phyloP scores from a whole-genome alignment of 768 basidiomycete species.

The Kwoniella dejecticola region DNA sequence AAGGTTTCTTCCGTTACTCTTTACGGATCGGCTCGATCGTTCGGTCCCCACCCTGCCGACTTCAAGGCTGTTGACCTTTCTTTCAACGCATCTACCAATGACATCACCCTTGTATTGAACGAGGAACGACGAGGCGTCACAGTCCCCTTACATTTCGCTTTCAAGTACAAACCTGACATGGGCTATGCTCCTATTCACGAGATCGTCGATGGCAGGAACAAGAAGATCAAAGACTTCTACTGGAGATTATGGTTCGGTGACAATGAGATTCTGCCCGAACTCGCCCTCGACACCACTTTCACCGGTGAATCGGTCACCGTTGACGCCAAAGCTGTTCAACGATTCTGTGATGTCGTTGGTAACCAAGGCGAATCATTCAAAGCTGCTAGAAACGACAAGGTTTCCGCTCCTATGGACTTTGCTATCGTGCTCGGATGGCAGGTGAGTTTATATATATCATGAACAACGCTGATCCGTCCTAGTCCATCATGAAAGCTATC shows the following conservation, averaged over 20 bases:
- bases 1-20: constrained; percentile 65
- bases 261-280: constrained; percentile 70
- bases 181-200: constrained; percentile 94
- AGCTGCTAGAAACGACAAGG: constrained; percentile 65
- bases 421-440: constrained; percentile 98
- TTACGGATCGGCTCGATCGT: constrained; percentile 78
- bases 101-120: constrained; percentile 72
- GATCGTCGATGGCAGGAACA: constrained; percentile 76
- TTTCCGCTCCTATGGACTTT: constrained; percentile 96
- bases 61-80: constrained; percentile 83
- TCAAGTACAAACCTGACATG: constrained; percentile 81
- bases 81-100: constrained; percentile 61
- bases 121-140: constrained; percentile 78
- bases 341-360: constrained; percentile 82
- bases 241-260: constrained; percentile 99
- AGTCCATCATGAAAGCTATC: constrained; percentile 99
- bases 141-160: constrained; percentile 78
- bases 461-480: constrained; percentile 7
- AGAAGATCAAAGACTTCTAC: constrained; percentile 93
- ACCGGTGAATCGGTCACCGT: constrained; percentile 83
- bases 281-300: constrained; percentile 79
- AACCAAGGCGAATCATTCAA: constrained; percentile 92
- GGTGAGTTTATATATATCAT: constrained; percentile 60
- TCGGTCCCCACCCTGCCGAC: constrained; percentile 67
- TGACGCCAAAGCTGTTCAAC: constrained; percentile 72